phyloP scores from a whole-genome alignment of 257 asterid genomes.

The Striga asiatica region DNA sequence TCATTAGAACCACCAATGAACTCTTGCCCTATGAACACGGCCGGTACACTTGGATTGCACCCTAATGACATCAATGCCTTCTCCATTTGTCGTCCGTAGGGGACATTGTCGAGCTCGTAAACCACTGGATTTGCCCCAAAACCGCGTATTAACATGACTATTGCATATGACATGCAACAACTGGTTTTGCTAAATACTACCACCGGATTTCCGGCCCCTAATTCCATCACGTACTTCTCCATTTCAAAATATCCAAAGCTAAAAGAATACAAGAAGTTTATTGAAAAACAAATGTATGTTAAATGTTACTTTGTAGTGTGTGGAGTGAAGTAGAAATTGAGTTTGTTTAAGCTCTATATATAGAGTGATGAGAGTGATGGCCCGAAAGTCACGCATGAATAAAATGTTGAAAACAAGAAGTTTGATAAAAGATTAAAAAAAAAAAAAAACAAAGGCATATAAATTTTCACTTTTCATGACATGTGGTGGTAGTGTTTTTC shows the following conservation, averaged over 20 bases:
- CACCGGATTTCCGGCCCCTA: constrained; percentile 38
- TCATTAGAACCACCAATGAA: constrained; percentile 57
- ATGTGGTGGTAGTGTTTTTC: no score
- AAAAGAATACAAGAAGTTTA: not conserved
- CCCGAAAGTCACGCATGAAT: constrained; percentile 4
- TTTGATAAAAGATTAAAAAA: no score
- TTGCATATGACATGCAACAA: constrained; percentile 51
- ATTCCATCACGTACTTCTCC: constrained; percentile 15
- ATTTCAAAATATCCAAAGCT: not conserved
- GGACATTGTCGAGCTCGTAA: constrained; percentile 32
- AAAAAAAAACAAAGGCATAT: not conserved
- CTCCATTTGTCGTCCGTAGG: constrained; percentile 39
- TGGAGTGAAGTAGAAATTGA: not conserved
- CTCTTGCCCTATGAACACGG: constrained; percentile 45
- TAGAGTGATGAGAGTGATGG: not conserved
- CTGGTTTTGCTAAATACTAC: constrained; percentile 54
- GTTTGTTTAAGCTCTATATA: not conserved
- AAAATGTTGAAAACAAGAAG: constrained; percentile 9
- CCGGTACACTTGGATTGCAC: constrained; percentile 34
- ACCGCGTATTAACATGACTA: constrained; percentile 27
- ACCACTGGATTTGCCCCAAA: constrained; percentile 50
- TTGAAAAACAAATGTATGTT: not conserved
- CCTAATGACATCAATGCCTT: constrained; percentile 37
- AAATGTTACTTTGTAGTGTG: not conserved
- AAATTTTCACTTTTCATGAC: not conserved